Evolutionary conservation across 371 early-diverging fungal species (phyloP), one percentile per base, ranked within the genome.

Genomic region (Mucor mucedo): DNA sequence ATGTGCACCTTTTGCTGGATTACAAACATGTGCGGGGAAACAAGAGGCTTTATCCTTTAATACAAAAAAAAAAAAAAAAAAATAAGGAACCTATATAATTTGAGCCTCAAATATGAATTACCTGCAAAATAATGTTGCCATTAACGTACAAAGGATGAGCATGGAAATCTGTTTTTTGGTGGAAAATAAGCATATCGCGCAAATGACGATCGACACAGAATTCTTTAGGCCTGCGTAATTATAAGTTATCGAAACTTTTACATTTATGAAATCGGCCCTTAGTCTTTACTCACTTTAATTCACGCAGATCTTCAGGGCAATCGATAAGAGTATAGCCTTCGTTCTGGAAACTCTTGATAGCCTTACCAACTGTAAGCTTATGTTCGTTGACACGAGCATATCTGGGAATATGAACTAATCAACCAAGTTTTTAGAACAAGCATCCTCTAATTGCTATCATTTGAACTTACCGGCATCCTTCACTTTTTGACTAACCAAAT

Each of bases 21-120:
- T 82, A 38, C 97, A 82, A 5, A 98, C 88, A 68, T 87, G 92
- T 0, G 99, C 98, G 3, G 99, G 99, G 62, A 99, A 91, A 73
- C 99, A 99, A 4, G 93, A 93, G 5, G 97, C 95, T 75, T 97
- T 98, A 75, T 98, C 98, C 88, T 90, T 54, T 45, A 42, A 21
- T 21, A 21, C 21, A 21, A 21, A 21, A n/a, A 6, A 39, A 48
- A 21, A 21, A 21, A n/a, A 6, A 39, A 48, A 10, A 9, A 42
- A 42, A 4, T 42, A 42, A 10, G 4, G 11, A 4, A 14, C 10
- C 21, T 27, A 28, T 48, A 48, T 27, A 21, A 8, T 8, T 35
- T 35, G 8, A 35, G 8, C 35, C 35, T 6, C 35, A 35, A 35
- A 35, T 35, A 6, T 4, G 0, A 35, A 8, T 35, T 82, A 87